Percentiles rank a stretch among this genome's conserved stretches.
Conservation (phyloP, 2,329 filamentous ascomycete species). For the Sphaerulina vaccinii region DNA sequence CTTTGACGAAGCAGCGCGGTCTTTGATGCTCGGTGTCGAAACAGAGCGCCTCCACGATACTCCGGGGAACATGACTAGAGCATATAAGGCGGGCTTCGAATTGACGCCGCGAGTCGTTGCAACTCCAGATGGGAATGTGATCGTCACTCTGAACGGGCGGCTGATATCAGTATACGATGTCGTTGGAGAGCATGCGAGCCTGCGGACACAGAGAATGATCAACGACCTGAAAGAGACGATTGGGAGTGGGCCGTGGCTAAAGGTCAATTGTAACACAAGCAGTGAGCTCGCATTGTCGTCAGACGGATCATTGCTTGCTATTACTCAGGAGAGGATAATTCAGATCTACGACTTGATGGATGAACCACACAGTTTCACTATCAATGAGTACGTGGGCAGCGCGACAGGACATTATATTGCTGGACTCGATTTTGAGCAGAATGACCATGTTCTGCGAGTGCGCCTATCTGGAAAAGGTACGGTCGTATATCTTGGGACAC, state of each 20-base stretch:
- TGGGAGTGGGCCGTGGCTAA: conserved; percentile 36
- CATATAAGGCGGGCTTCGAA: conserved; percentile 21
- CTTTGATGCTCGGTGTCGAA: conserved; percentile 35
- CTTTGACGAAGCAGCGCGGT: conserved; percentile 34
- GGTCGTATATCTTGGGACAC: conserved; percentile 38
- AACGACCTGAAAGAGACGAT: conserved; percentile 37
- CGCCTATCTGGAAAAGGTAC: conserved; percentile 36
- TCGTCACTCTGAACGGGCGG: conserved; percentile 34
- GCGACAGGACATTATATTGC: conserved; percentile 38
- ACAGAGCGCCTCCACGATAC: conserved; percentile 25
- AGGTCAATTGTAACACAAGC: conserved; percentile 30
- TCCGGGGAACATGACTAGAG: conserved; percentile 20
- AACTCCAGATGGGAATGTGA: conserved; percentile 27
- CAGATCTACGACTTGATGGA: conserved; percentile 38
- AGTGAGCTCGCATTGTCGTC: conserved; percentile 36
- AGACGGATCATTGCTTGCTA: conserved; percentile 34
- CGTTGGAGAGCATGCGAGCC: conserved; percentile 18
- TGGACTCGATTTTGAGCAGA: conserved; percentile 37
- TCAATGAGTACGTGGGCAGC: conserved; percentile 34
- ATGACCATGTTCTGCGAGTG: conserved; percentile 36
- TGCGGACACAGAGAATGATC: conserved; percentile 30
- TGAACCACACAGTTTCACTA: conserved; percentile 33
- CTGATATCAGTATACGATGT: conserved; percentile 35
- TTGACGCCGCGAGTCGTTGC: conserved; percentile 26
- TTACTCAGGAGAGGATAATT: conserved; percentile 37